Evolutionary conservation across 345 rosid genomes (phyloP), one percentile per base, ranked within the genome.

Genomic region (Punica granatum): DNA sequence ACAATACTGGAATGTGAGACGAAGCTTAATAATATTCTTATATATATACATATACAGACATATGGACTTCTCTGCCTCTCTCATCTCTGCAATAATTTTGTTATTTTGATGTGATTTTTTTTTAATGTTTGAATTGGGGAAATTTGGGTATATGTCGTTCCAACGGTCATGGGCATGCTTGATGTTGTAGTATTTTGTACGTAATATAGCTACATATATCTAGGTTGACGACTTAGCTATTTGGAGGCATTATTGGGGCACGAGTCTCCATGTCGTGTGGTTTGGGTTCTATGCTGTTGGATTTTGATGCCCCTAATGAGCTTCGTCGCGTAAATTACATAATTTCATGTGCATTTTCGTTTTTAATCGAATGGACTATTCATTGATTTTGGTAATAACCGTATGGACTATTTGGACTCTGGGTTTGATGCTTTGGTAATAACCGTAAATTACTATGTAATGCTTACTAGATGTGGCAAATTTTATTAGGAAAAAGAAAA

Each of bases 221-320:
- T 46, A 46, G 39, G 26, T 19, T 26, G 10, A 44, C 18, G 19
- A 8, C 0, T 65, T 64, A 58, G 69, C 46, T 19, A 63, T 58
- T 74, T 77, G 76, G 63, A 70, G 59, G 33, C 23, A 31, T 31
- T 42, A 72, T 72, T 14, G 72, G 30, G 66, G 62, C 69, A 31
- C 70, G 62, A 70, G 59, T 70, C 28, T 74, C 42, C 58, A n/a
- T n/a, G n/a, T n/a, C n/a, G 51, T 66, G 78, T 72, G 18, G 21
- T 63, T 62, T 39, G 26, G n/a, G 34, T 21, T 16, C 23, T 60
- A 21, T 32, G 64, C 35, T 19, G 36, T 59, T 59, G 35, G 63
- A 59, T 56, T 56, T 25, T 56, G 13, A 4, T 1, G 0, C n/a
- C 44, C 44, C 44, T 41, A 41, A 41, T 41, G 44, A 10, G n/a